Evolutionary conservation across 176 grass and related monocot genomes (phyloP).

Genomic region (Avena eriantha): DNA sequence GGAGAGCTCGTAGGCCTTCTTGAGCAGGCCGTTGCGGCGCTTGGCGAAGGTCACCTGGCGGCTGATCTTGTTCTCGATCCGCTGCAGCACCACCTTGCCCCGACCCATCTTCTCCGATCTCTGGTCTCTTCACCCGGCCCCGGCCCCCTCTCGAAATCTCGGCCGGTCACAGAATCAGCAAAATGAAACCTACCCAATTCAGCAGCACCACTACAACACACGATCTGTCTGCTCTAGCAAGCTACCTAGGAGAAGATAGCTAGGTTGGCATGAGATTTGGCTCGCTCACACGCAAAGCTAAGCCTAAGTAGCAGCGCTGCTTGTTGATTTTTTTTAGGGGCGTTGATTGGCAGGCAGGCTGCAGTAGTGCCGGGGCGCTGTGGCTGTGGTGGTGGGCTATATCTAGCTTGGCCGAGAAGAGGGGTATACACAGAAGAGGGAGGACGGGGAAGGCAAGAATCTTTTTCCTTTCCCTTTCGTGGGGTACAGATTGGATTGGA

Average conservation of each 20-base stretch:
- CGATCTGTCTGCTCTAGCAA: not conserved
- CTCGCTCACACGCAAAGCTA: not conserved
- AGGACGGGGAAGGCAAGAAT: constrained; percentile 40
- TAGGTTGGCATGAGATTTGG: constrained; percentile 17
- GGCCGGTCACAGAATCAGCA: not conserved
- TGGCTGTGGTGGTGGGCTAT: constrained; percentile 43
- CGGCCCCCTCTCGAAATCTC: not conserved
- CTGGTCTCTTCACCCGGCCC: not conserved
- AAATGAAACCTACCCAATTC: constrained; percentile 17
- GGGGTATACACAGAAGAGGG: not conserved
- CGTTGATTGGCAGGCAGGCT: not conserved
- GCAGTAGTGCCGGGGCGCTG: constrained; percentile 1
- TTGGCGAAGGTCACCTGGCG: constrained; percentile 89
- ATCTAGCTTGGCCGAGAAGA: constrained; percentile 10
- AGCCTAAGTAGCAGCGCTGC: not conserved
- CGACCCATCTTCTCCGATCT: constrained; percentile 53
- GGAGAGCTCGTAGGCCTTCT: constrained; percentile 90
- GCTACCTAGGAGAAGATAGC: not conserved
- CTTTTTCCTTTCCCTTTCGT: constrained; percentile 47
- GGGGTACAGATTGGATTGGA: constrained; percentile 57
- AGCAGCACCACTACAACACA: not conserved
- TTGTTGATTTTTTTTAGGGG: not conserved
- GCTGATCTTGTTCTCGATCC: constrained; percentile 96
- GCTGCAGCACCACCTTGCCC: constrained; percentile 81
- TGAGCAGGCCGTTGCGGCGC: constrained; percentile 78